Evolutionary conservation across 108 stramenopile genomes (phyloP).

Genomic region (Nitzschia putrida): DNA sequence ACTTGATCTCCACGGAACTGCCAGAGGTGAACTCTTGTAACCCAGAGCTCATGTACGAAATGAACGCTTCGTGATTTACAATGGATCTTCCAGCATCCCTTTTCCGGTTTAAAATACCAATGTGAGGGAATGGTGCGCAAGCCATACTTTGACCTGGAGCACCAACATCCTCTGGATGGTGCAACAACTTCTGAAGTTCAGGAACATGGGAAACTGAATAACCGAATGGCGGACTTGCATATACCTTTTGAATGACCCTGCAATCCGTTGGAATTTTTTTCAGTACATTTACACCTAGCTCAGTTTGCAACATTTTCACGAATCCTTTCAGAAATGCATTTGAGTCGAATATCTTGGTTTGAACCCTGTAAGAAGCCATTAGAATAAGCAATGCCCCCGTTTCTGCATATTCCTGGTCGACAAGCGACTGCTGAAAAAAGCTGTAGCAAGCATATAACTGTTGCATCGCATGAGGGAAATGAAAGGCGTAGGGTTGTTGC

Average conservation of each 20-base stretch:
- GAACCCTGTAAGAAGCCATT: neutral
- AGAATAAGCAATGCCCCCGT: neutral
- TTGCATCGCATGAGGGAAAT: constrained; percentile 55
- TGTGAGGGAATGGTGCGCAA: constrained; percentile 6
- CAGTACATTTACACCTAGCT: constrained; percentile 5
- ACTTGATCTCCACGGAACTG: neutral
- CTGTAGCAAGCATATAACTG: constrained; percentile 41
- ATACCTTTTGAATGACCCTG: neutral
- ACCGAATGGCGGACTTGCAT: constrained; percentile 4
- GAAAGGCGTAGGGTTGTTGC: neutral
- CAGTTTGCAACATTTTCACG: constrained; percentile 12
- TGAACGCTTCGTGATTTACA: constrained; percentile 15
- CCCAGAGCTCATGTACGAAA: neutral
- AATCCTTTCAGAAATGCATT: constrained; percentile 39
- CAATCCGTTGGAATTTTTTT: neutral
- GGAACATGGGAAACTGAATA: constrained; percentile 26
- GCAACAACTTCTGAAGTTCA: constrained; percentile 17
- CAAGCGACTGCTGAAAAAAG: constrained; percentile 23
- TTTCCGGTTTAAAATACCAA: constrained; percentile 39
- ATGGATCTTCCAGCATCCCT: constrained; percentile 22
- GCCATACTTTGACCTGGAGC: neutral
- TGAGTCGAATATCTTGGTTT: neutral
- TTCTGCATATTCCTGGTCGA: neutral
- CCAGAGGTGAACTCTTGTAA: neutral
- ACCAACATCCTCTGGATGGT: neutral